A percentile compares a stretch with the other conserved stretches of the same genome.
phyloP scores from a whole-genome alignment of 176 grass and related monocot genomes.

The Coix lacrymajobi region DNA sequence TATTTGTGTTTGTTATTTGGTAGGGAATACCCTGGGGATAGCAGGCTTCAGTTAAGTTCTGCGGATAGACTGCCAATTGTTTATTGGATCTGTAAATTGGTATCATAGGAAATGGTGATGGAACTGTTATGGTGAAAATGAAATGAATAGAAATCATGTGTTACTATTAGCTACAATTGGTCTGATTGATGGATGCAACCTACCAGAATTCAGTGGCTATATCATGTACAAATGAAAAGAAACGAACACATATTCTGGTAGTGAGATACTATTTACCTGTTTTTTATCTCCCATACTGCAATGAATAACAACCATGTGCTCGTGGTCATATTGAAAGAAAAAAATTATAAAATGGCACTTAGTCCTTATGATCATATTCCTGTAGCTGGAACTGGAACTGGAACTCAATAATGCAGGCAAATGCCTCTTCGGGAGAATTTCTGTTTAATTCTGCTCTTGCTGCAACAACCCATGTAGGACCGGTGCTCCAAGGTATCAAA shows the following conservation, averaged over 20 bases:
- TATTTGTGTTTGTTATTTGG: background rate
- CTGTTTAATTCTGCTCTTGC: slow-evolving; percentile 12
- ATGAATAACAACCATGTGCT: background rate
- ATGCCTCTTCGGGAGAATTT: background rate
- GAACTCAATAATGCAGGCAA: background rate
- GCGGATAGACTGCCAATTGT: background rate
- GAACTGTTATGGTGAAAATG: background rate
- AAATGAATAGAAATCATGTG: background rate
- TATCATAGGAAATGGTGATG: background rate
- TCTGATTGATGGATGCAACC: background rate
- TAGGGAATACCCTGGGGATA: background rate
- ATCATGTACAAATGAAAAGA: background rate
- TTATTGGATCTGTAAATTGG: background rate
- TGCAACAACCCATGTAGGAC: slow-evolving; percentile 42
- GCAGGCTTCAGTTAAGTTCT: background rate
- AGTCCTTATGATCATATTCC: background rate
- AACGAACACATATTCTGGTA: background rate
- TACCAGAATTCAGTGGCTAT: background rate
- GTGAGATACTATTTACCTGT: background rate
- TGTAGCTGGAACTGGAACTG: background rate
- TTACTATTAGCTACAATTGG: background rate
- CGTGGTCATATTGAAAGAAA: background rate
- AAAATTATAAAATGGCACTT: background rate
- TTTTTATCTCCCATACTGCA: background rate
- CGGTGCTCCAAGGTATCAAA: slow-evolving; percentile 93